Base-by-base conservation (phyloP, 768 basidiomycete genomes). In the Exidia glandulosa region DNA sequence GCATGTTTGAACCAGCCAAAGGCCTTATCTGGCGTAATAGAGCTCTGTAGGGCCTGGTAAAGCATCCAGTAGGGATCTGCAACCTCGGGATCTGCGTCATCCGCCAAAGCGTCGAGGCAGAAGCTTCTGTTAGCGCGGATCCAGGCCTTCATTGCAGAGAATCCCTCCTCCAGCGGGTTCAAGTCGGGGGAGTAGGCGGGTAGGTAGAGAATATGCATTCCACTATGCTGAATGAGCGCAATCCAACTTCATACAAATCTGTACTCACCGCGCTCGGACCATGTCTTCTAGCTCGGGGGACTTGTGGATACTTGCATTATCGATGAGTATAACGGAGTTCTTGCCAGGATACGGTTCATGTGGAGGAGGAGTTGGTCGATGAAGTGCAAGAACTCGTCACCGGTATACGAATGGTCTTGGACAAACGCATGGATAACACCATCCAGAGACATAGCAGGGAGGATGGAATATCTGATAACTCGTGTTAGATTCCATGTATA, bases 371-470 rank as follows among this genome's bases (percentile, higher is more conserved):
- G 57, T 25, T 31, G 37, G 0, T 67, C 62, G 57, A 72, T 62
- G 58, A 67, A 72, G 9, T 57, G 16, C 6, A 32, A 32, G 57
- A 72, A 72, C 16, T 32, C 52, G 0, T 19, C 62, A 1, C 47
- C 59, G 7, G 52, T 70, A 55, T 57, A 72, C 32, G 70, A 62
- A 6, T 62, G 29, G 19, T 66, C 60, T 9, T 61, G 32, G 25
- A 72, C 61, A 32, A 67, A 63, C 5, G 67, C 59, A 58, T 64
- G 62, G 3, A 72, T 60, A 1, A 70, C 56, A 9, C 71, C 70
- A 50, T 65, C 65, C 5, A 69, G 59, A 1, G 68, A 70, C 29
- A 72, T 30, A 2, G 66, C 71, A n/a, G 71, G 71, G 14, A 72
- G 64, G 19, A 72, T 63, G 4, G 71, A 72, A 56, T 66, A 72